A percentile compares a stretch with the other conserved stretches of the same genome.
These are phyloP conservation scores for Parascedosporium putredinis DNA, from an alignment of 2,329 filamentous ascomycete genomes.

Conservation along the genomic window DNA sequence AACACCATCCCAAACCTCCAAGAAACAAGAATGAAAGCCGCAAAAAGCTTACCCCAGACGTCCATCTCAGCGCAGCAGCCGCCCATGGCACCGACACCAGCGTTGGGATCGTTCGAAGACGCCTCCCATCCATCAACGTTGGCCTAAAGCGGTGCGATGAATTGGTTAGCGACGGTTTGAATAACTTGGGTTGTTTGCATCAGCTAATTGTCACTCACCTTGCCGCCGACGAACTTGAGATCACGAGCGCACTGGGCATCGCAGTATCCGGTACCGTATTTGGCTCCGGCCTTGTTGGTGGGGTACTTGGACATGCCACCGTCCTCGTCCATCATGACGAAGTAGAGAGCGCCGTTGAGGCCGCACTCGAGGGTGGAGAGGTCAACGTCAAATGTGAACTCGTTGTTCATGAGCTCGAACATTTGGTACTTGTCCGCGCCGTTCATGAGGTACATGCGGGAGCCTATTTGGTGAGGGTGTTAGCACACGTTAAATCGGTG, in stretches of 20 bases:
- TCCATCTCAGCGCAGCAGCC: conserved; percentile 50
- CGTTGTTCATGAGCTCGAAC: conserved; percentile 49
- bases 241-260: conserved; percentile 34
- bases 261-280: conserved; percentile 47
- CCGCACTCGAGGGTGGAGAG: conserved; percentile 53
- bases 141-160: conserved; percentile 13
- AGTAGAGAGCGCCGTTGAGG: conserved; percentile 55
- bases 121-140: conserved; percentile 33
- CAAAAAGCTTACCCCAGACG: conserved; percentile 30
- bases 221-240: conserved; percentile 39
- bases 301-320: conserved; percentile 35
- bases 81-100: conserved; percentile 35
- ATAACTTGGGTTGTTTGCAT: not conserved
- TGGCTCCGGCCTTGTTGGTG: conserved; percentile 34
- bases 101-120: conserved; percentile 39
- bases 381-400: conserved; percentile 58
- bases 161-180: not conserved
- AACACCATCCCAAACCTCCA: too few relatives aligned
- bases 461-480: conserved; percentile 17
- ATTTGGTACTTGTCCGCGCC: conserved; percentile 45
- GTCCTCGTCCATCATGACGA: conserved; percentile 44
- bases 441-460: conserved; percentile 49
- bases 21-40: not conserved
- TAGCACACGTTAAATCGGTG: too few relatives aligned
- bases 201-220: conserved; percentile 9